phyloP scores from a whole-genome alignment of 1,284 basidiomycete species.

The Tilletia setariae region DNA sequence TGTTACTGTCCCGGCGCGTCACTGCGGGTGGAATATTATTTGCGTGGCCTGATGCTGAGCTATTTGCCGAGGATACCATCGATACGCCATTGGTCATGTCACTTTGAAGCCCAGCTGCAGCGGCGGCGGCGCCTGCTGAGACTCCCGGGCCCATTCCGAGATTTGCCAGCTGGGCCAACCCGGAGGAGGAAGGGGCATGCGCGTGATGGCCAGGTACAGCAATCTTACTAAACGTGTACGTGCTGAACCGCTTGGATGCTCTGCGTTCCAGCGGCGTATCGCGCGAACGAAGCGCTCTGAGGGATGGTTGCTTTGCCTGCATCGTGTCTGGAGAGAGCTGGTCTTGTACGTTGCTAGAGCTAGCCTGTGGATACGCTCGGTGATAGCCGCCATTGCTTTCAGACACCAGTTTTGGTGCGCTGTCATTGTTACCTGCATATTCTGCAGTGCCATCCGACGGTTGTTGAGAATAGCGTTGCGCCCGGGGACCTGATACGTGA shows the following conservation, averaged over 20 bases:
- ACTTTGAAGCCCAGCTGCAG: background rate
- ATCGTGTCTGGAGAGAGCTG: conserved; percentile 20
- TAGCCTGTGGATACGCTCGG: background rate
- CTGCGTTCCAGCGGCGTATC: conserved; percentile 82
- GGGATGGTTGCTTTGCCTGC: conserved; percentile 70
- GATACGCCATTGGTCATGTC: background rate
- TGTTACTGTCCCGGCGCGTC: conserved; percentile 1
- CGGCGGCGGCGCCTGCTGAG: background rate
- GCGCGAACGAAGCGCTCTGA: conserved; percentile 80
- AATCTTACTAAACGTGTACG: conserved; percentile 94
- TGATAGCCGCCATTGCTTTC: conserved; percentile 21
- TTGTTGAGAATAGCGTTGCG: background rate
- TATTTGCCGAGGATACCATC: background rate
- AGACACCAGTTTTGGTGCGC: conserved; percentile 22
- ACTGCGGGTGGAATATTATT: background rate
- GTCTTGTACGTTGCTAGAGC: background rate
- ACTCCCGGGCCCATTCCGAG: conserved; percentile 6
- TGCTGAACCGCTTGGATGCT: conserved; percentile 93
- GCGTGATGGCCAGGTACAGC: conserved; percentile 56
- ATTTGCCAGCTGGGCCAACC: conserved; percentile 5
- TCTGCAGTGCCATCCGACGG: background rate
- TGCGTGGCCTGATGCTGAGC: background rate
- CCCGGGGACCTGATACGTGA: background rate
- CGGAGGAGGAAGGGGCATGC: conserved; percentile 13
- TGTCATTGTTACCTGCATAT: background rate